These are phyloP conservation scores for Phylloporus arenicola DNA, from an alignment of 768 basidiomycete genomes.

Conservation along the genomic window DNA sequence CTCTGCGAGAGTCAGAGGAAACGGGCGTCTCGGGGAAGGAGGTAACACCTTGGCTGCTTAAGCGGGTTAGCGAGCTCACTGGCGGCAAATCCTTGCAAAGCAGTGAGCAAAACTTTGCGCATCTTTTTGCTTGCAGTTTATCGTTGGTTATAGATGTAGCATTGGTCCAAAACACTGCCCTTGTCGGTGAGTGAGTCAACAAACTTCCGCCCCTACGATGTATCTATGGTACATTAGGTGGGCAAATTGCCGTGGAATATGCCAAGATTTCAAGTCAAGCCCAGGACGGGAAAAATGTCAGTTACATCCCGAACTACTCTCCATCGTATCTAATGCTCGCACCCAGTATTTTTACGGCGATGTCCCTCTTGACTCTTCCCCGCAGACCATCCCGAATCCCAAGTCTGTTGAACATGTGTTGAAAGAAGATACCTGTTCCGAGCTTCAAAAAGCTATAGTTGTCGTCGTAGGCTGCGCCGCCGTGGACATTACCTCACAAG, in stretches of 20 bases:
- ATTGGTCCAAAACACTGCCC: conserved; percentile 82
- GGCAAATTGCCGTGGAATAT: conserved; percentile 74
- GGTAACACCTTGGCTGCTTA: conserved; percentile 90
- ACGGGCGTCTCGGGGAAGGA: conserved; percentile 87
- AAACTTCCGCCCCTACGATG: neutral
- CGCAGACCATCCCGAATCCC: neutral
- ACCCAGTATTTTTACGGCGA: conserved; percentile 11
- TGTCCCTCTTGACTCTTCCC: neutral
- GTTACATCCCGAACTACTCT: neutral
- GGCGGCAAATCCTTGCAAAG: conserved; percentile 66
- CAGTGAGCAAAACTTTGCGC: conserved; percentile 41
- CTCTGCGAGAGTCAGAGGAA: conserved; percentile 75
- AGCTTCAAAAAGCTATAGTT: conserved; percentile 39
- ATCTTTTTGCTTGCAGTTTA: neutral
- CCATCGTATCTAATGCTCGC: neutral
- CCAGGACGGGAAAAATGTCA: conserved; percentile 16
- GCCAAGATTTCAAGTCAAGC: conserved; percentile 41
- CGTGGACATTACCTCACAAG: conserved; percentile 74
- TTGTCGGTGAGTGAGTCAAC: conserved; percentile 53
- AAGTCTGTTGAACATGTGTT: neutral
- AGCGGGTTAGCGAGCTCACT: conserved; percentile 77
- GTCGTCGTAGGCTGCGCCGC: conserved; percentile 84
- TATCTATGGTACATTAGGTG: conserved; percentile 42
- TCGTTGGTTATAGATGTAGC: conserved; percentile 60
- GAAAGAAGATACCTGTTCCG: neutral